Evolutionary conservation across 495 filamentous ascomycete genomes (phyloP), one percentile per base, ranked within the genome.

Genomic region (Penicillium samsonianum): DNA sequence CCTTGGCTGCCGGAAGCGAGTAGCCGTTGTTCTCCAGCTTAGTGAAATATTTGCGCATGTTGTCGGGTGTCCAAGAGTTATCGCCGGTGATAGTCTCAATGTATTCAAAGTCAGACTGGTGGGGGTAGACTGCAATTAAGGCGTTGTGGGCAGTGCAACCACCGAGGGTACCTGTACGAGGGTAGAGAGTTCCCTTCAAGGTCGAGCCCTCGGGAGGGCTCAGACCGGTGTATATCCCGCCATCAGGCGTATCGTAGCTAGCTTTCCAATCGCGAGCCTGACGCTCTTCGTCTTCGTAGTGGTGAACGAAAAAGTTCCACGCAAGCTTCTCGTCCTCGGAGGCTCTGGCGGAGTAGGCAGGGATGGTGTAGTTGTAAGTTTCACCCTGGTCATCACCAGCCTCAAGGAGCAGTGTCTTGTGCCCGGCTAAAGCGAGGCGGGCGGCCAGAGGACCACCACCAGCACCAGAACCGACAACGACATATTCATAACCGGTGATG

Each of bases 401-500:
- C 61, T 90, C 86, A 41, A 90, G 72, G 16, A 90, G 69, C 4
- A 88, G 76, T 3, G 82, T 82, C 40, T 75, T 82, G 62, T 82
- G 80, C 10, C 84, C 84, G n/a, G 82, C 83, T 25, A 80, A 68
- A 6, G 84, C 86, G 11, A 88, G 81, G 6, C 83, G 79, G 12
- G 80, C 79, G 1, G 86, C 85, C 3, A 89, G 66, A 9, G 84
- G 84, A 5, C 83, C 84, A 12, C 87, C 86, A n/a, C 87, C 87
- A 6, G 86, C 81, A 22, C 86, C 87, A 30, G 78, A 82, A 33
- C 87, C 87, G 0, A 89, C 81, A 19, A 90, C 75, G 52, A 90
- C 79, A 67, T 88, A 88, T 57, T 88, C 86, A 64, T 87, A 87
- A 20, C 68, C 72, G 1, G 65, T 65, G 41, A 70, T 57, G 16